These are phyloP conservation scores for Candida frijolesensis DNA, from an alignment of 1,139 yeast genomes.

Conservation along the genomic window DNA sequence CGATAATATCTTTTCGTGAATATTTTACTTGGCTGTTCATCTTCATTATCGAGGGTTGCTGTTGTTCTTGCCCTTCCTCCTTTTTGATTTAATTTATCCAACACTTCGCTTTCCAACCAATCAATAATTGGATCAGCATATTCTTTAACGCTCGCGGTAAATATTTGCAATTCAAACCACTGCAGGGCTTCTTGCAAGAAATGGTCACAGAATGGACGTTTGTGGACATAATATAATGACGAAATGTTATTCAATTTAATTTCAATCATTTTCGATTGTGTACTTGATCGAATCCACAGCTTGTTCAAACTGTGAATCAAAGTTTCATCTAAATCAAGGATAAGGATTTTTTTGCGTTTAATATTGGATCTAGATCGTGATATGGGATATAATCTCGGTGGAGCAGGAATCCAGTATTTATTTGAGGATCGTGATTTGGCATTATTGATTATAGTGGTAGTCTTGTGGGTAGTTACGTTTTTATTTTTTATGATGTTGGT, in stretches of 20 bases:
- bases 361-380: slow-evolving; percentile 39
- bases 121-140: slow-evolving; percentile 97
- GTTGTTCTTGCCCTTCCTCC: neutral
- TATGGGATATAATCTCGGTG: slow-evolving; percentile 47
- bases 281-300: slow-evolving; percentile 47
- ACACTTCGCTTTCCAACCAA: slow-evolving; percentile 61
- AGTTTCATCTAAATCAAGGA: slow-evolving; percentile 91
- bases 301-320: slow-evolving; percentile 86
- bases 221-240: slow-evolving; percentile 85
- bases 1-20: slow-evolving; percentile 74
- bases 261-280: slow-evolving; percentile 78
- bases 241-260: slow-evolving; percentile 71
- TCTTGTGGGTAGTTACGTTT: neutral
- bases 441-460: slow-evolving; percentile 7
- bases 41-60: neutral
- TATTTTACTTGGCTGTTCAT: slow-evolving; percentile 12
- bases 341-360: slow-evolving; percentile 62
- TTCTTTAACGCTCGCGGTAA: slow-evolving; percentile 92
- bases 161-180: slow-evolving; percentile 88
- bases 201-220: slow-evolving; percentile 87
- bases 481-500: slow-evolving; percentile 4
- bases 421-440: slow-evolving; percentile 58
- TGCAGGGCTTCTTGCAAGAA: slow-evolving; percentile 75
- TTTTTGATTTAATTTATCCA: slow-evolving; percentile 17
- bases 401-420: slow-evolving; percentile 51